Evolutionary conservation across 768 basidiomycete species (phyloP), one percentile per base, ranked within the genome.

Genomic region (Pleurotus pulmonarius): DNA sequence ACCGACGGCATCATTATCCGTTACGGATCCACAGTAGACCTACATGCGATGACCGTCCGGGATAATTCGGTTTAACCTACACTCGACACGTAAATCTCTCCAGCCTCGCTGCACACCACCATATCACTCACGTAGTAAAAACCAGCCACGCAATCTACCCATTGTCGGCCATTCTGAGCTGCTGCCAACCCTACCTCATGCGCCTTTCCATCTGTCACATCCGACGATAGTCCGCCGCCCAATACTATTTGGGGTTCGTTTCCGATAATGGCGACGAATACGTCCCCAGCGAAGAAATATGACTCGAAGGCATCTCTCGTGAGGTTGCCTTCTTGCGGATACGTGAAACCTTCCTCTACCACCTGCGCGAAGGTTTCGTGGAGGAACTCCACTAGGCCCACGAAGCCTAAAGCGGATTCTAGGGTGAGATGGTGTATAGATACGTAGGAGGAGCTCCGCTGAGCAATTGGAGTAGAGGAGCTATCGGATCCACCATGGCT

Each of bases 11-110:
- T 16, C 41, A 51, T 13, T 45, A 16, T 24, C 39, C 22, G 16
- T 26, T 41, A 6, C 53, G n/a, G 24, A 56, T 24, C 24, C 37
- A 20, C 26, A 16, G 46, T 56, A 46, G 24, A 22, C 90, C 75
- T 65, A 90, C 93, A 79, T 94, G 93, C 41, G 90, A 92, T 7
- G 90, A 92, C 59, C 92, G 78, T 40, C 92, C 92, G 5, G 92
- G 94, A 71, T 94, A 95, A 65, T 94, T 94, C 37, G 89, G 90
- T 70, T 92, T 92, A 49, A 91, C 77, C 87, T 85, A 57, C 2
- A 3, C 37, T n/a, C 51, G 13, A 37, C 22, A 4, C n/a, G 54
- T 13, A 47, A 22, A 39, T 7, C 37, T 22, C 38, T n/a, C 2
- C 39, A 34, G 26, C 39, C 34, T 37, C 25, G 43, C n/a, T 26